Conservation (phyloP, 1,284 basidiomycete genomes). For the Mycena sp. region DNA sequence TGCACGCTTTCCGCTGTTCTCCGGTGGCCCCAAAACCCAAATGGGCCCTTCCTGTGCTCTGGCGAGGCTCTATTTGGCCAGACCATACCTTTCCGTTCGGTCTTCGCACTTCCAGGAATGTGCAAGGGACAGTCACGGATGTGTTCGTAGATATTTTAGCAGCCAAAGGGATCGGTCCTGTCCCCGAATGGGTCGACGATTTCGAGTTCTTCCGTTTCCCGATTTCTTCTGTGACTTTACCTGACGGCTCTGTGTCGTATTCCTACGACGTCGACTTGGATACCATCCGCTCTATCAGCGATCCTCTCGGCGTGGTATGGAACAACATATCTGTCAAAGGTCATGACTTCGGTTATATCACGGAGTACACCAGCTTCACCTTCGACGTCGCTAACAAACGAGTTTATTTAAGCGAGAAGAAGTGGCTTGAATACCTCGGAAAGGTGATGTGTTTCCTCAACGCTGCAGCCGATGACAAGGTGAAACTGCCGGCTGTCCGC, state of each 20-base stretch:
- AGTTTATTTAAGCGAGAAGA: too few relatives aligned
- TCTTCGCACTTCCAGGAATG: constrained; percentile 1
- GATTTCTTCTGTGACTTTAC: background rate
- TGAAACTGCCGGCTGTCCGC: background rate
- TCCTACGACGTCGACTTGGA: background rate
- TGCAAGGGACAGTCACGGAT: background rate
- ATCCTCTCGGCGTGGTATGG: constrained; percentile 6
- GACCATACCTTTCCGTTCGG: constrained; percentile 29
- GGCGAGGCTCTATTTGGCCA: constrained; percentile 33
- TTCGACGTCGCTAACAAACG: too few relatives aligned
- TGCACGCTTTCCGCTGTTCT: constrained; percentile 40
- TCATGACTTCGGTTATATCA: constrained; percentile 1
- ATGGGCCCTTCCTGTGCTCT: constrained; percentile 33
- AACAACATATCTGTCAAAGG: constrained; percentile 1
- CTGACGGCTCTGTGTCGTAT: background rate
- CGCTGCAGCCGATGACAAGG: too few relatives aligned
- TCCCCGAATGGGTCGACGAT: constrained; percentile 7
- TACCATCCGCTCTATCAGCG: background rate
- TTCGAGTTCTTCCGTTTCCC: constrained; percentile 7
- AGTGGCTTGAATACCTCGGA: too few relatives aligned
- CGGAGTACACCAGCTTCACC: constrained; percentile 1
- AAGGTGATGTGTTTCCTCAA: too few relatives aligned
- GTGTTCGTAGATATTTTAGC: background rate
- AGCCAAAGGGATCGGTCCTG: background rate
- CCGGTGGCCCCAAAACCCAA: constrained; percentile 37